Evolutionary conservation across 805 yeast species (phyloP).

Genomic region (Sugiyamaella marilandica): DNA sequence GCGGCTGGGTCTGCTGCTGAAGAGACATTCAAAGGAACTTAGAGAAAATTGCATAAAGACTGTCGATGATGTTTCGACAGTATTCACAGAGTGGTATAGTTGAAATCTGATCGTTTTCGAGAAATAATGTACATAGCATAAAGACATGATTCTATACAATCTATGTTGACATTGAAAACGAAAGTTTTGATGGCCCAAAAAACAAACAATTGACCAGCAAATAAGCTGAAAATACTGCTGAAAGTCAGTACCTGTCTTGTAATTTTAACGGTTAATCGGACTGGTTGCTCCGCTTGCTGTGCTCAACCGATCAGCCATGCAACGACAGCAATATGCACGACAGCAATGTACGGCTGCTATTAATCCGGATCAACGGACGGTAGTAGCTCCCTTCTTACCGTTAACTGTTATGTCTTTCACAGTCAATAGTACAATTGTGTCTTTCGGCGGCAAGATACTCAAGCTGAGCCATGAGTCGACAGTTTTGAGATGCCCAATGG

Average conservation of each 20-base stretch:
- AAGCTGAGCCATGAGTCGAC: constrained; percentile 72
- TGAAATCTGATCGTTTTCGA: no score
- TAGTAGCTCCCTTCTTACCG: not conserved
- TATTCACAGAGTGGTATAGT: constrained; percentile 1
- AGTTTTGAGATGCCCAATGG: constrained; percentile 67
- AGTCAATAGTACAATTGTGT: constrained; percentile 48
- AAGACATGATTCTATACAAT: no score
- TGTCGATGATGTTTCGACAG: constrained; percentile 1
- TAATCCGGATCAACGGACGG: not conserved
- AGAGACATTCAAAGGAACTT: not conserved
- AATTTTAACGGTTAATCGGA: no score
- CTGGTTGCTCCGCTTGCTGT: no score
- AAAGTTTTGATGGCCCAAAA: no score
- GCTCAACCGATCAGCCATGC: no score
- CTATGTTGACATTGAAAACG: no score
- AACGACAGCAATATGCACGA: no score
- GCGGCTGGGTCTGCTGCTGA: not conserved
- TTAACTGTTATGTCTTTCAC: constrained; percentile 33
- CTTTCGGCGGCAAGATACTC: constrained; percentile 69
- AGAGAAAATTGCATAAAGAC: not conserved
- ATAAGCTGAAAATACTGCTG: no score
- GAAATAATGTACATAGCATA: no score
- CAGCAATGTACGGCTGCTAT: not conserved
- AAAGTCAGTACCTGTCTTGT: no score
- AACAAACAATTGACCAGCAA: not conserved